Evolutionary conservation across 352 stramenopile species (phyloP), one percentile per base, ranked within the genome.

Genomic region (Phytophthora pluvialis): DNA sequence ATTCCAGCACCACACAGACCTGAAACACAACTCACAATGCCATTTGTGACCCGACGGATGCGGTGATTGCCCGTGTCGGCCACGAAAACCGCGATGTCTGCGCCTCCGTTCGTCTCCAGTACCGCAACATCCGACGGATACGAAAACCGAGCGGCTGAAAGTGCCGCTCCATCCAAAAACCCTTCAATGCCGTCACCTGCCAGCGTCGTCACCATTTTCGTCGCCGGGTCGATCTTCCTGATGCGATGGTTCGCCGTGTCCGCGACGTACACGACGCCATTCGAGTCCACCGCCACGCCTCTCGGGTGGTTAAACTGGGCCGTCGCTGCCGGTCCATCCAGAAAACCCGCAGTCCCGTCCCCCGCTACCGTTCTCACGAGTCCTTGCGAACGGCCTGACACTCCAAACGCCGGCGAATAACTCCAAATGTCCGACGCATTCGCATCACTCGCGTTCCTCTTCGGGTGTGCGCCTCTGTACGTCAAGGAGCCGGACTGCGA

Each of bases 231-330:
- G 32, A 98, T 90, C 32, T 78, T 78, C n/a, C 94, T 76, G 36
- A 98, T 97, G 9, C 89, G 50, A 67, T 98, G 95, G 73, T 99
- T 99, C 33, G 89, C 89, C 15, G 89, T 98, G 72, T 99, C 97
- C 1, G 93, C 93, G 3, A 99, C 92, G 70, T 98, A 99, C 5
- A 98, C 83, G 36, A 97, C 88, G 7, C 94, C 92, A 10, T 84
- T 85, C 18, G 86, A 89, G 71, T 98, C 95, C 10, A 98, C 86
- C 1, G 93, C 94, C 18, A 98, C 81, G 54, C 94, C 93, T 60
- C 97, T 75, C 11, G 96, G 96, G 53, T 88, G 82, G 55, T 84
- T 87, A 73, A 99, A 99, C 31, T 73, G 77, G n/a, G 95, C 92
- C 0, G 75, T 60, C 6, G 64, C 50, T 33, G 49, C 64, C 13